phyloP scores from a whole-genome alignment of 768 basidiomycete genomes.

The Boletus edulis region DNA sequence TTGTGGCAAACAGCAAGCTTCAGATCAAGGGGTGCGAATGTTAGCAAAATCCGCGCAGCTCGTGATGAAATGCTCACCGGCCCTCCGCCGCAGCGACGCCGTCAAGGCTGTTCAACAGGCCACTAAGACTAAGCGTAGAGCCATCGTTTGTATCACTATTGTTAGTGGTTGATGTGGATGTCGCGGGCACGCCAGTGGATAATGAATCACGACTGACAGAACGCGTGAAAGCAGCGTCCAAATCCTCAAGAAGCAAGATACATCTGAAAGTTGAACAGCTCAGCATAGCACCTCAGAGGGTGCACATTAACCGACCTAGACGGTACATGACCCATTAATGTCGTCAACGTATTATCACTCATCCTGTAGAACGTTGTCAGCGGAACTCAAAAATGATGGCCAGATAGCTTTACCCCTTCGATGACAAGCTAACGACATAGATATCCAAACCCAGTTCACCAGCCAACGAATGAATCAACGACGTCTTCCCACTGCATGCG shows the following conservation, averaged over 20 bases:
- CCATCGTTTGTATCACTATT: slow-evolving; percentile 60
- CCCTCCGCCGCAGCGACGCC: slow-evolving; percentile 85
- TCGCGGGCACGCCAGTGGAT: slow-evolving; percentile 72
- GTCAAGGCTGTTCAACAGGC: slow-evolving; percentile 82
- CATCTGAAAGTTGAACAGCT: slow-evolving; percentile 47
- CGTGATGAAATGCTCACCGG: slow-evolving; percentile 48
- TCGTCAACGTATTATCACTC: slow-evolving; percentile 86
- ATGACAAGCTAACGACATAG: slow-evolving; percentile 85
- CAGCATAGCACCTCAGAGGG: slow-evolving; percentile 7
- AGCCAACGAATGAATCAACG: slow-evolving; percentile 80
- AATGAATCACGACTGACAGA: slow-evolving; percentile 78
- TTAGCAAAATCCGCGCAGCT: slow-evolving; percentile 16
- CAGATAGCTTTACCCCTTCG: slow-evolving; percentile 64
- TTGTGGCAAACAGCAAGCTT: slow-evolving; percentile 86
- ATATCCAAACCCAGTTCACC: slow-evolving; percentile 88
- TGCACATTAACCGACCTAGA: slow-evolving; percentile 51
- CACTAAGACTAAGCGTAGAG: slow-evolving; percentile 82
- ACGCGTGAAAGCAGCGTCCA: slow-evolving; percentile 89
- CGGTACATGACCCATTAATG: slow-evolving; percentile 86
- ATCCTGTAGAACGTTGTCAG: slow-evolving; percentile 48
- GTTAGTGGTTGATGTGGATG: slow-evolving; percentile 40
- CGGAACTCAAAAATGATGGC: slow-evolving; percentile 1
- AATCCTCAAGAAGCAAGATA: slow-evolving; percentile 90
- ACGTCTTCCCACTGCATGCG: slow-evolving; percentile 71
- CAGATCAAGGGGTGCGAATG: slow-evolving; percentile 14